A percentile compares a stretch with the other conserved stretches of the same genome.
These are phyloP conservation scores for Aureobasidium lini DNA, from an alignment of 2,329 filamentous ascomycete species.

Conservation along the genomic window DNA sequence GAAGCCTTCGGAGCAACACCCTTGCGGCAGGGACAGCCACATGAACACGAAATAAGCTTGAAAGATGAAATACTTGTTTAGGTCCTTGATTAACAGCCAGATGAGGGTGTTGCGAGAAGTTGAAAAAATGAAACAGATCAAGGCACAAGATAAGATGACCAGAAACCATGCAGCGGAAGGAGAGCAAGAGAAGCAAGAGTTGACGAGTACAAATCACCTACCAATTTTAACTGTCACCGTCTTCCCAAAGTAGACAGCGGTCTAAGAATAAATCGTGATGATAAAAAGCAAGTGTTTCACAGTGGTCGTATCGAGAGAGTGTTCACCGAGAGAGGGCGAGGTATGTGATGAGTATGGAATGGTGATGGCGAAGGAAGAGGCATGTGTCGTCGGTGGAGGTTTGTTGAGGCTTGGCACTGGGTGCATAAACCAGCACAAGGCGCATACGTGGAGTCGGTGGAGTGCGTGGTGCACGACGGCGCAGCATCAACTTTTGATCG, in stretches of 20 bases:
- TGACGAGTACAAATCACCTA: too few species aligned
- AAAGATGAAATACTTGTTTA: conserved; percentile 1
- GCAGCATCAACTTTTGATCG: neutral
- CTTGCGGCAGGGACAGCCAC: conserved; percentile 20
- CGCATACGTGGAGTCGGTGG: neutral
- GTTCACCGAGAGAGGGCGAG: neutral
- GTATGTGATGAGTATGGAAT: conserved; percentile 20
- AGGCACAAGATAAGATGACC: neutral
- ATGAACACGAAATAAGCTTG: conserved; percentile 12
- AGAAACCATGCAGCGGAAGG: too few species aligned
- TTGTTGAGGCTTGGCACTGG: conserved; percentile 1
- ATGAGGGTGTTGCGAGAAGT: neutral
- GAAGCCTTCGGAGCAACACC: conserved; percentile 25
- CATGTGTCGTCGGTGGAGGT: neutral
- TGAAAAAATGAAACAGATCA: neutral
- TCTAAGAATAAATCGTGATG: neutral
- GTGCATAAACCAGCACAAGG: conserved; percentile 6
- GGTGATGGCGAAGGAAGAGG: neutral
- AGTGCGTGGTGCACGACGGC: neutral
- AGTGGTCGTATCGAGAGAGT: neutral
- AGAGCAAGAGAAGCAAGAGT: too few species aligned
- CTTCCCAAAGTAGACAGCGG: too few species aligned
- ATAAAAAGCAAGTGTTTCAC: neutral
- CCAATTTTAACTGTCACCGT: too few species aligned
- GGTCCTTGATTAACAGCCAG: neutral